A percentile compares a stretch with the other conserved stretches of the same genome.
Conservation (phyloP, 805 yeast species). For the Schizosaccharomyces osmophilus region DNA sequence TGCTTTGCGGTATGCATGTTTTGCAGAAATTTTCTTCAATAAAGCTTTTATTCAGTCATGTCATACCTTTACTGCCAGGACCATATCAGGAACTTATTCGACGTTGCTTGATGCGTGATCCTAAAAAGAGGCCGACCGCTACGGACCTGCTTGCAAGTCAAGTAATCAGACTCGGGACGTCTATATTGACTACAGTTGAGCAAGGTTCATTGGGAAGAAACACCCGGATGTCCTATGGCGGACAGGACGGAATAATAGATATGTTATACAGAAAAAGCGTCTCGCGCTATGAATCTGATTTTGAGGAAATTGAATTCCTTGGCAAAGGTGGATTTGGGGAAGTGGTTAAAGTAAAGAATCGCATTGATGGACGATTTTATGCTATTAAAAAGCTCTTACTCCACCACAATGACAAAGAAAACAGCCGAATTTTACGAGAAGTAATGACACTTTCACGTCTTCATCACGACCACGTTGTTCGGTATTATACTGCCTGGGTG, state of each 20-base stretch:
- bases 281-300: conserved; percentile 74
- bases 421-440: conserved; percentile 65
- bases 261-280: conserved; percentile 5
- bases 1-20: conserved; percentile 35
- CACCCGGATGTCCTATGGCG: not conserved
- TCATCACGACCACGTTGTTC: conserved; percentile 83
- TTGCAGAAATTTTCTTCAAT: conserved; percentile 13
- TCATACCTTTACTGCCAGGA: conserved; percentile 19
- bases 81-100: conserved; percentile 41
- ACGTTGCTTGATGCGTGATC: conserved; percentile 36
- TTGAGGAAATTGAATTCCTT: conserved; percentile 73
- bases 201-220: not conserved
- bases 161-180: conserved; percentile 29
- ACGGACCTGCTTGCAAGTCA: conserved; percentile 63
- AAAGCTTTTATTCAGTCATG: not conserved
- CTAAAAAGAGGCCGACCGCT: conserved; percentile 56
- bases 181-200: not conserved
- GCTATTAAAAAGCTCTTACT: conserved; percentile 69
- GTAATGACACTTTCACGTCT: conserved; percentile 77
- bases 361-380: conserved; percentile 80
- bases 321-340: conserved; percentile 97
- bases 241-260: not conserved
- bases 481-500: conserved; percentile 94
- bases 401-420: conserved; percentile 53
- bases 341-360: conserved; percentile 86